Evolutionary conservation across 1,139 yeast genomes (phyloP).

Genomic region (Zygosaccharomyces sapae): DNA sequence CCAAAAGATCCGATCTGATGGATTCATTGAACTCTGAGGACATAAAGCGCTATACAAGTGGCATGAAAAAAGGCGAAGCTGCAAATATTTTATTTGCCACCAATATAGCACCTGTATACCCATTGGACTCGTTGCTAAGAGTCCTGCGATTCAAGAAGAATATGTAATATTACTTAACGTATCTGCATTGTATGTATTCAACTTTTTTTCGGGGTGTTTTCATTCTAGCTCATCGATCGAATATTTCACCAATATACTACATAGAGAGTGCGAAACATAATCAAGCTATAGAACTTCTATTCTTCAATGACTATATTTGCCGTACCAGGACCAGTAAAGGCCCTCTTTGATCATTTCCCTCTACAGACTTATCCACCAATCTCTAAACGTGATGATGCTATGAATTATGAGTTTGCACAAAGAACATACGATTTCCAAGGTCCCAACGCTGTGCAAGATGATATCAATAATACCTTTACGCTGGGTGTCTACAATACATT

Average conservation of each 20-base stretch:
- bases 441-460: constrained; percentile 10
- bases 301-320: constrained; percentile 7
- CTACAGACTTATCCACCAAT: constrained; percentile 20
- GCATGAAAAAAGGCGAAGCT: constrained; percentile 40
- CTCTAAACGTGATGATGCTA: constrained; percentile 17
- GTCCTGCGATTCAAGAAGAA: constrained; percentile 15
- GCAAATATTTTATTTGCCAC: constrained; percentile 46
- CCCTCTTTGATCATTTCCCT: constrained; percentile 24
- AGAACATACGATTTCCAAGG: constrained; percentile 20
- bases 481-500: constrained; percentile 24
- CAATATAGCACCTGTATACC: constrained; percentile 31
- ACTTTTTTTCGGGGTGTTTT: too few species aligned
- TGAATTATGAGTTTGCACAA: constrained; percentile 11
- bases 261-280: too few species aligned
- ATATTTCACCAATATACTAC: too few species aligned
- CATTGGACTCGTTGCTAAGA: constrained; percentile 23
- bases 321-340: constrained; percentile 22
- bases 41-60: constrained; percentile 29
- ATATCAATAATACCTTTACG: constrained; percentile 16
- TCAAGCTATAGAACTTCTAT: background rate
- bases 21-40: constrained; percentile 11
- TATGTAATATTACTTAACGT: constrained; percentile 4
- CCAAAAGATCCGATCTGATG: constrained; percentile 8
- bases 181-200: background rate
- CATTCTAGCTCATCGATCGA: too few species aligned